These are phyloP conservation scores for Pistacia integerrima DNA, from an alignment of 345 rosid genomes.

Conservation along the genomic window DNA sequence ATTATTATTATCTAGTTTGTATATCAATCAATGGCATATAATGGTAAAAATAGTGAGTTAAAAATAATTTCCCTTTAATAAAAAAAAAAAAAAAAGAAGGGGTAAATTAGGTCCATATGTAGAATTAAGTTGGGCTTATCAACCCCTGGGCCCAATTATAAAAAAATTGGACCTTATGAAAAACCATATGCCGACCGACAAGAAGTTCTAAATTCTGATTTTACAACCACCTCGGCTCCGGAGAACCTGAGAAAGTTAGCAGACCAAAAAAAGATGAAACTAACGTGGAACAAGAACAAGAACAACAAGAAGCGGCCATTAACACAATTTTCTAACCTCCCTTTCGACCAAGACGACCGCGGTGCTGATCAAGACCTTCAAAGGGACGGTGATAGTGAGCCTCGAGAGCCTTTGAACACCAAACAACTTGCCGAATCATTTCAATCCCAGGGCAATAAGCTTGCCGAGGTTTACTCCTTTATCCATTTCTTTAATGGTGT, in stretches of 20 bases:
- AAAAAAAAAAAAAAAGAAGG: too few species aligned
- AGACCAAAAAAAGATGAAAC: conserved; percentile 49
- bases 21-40: too few species aligned
- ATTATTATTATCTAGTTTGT: too few species aligned
- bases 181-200: background rate
- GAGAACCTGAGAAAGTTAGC: background rate
- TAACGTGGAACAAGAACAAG: conserved; percentile 73
- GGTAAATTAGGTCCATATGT: too few species aligned
- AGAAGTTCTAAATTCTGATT: background rate
- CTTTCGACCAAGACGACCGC: conserved; percentile 51
- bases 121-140: too few species aligned
- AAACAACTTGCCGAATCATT: conserved; percentile 54
- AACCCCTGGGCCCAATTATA: too few species aligned
- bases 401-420: conserved; percentile 26
- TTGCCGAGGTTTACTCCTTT: conserved; percentile 60
- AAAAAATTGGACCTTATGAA: too few species aligned
- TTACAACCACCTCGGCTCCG: background rate
- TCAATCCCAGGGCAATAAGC: conserved; percentile 67
- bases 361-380: conserved; percentile 14
- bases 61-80: too few species aligned
- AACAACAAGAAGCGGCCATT: conserved; percentile 65
- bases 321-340: conserved; percentile 53
- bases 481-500: background rate
- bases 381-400: background rate
- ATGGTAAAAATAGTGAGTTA: too few species aligned